Evolutionary conservation across 352 stramenopile species (phyloP).

Genomic region (Pythium periplocum): DNA sequence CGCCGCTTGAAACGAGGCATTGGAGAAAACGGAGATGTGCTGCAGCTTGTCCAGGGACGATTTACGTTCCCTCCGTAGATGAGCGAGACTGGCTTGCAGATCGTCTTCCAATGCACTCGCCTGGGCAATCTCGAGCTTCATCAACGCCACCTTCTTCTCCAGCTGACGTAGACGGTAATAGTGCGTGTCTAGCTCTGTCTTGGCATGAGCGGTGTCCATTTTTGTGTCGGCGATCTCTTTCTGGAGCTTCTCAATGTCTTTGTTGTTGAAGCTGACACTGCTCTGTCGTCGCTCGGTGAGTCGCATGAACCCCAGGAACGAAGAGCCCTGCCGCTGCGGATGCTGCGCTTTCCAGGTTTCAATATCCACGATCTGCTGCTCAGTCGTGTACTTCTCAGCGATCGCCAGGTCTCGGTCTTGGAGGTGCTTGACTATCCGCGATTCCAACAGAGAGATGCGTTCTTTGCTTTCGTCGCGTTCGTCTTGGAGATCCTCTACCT

Average conservation of each 20-base stretch:
- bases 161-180: constrained; percentile 54
- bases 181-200: constrained; percentile 52
- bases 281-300: constrained; percentile 6
- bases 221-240: constrained; percentile 66
- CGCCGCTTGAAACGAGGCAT: too few species aligned
- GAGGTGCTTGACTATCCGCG: constrained; percentile 69
- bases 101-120: constrained; percentile 60
- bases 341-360: constrained; percentile 44
- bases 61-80: constrained; percentile 36
- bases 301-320: constrained; percentile 15
- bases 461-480: constrained; percentile 39
- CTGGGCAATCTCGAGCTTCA: constrained; percentile 67
- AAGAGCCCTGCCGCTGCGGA: constrained; percentile 17
- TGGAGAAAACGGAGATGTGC: constrained; percentile 52
- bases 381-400: constrained; percentile 60
- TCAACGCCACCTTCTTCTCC: constrained; percentile 45
- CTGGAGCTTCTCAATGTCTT: constrained; percentile 57
- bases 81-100: constrained; percentile 44
- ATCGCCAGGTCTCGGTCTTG: constrained; percentile 69
- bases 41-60: constrained; percentile 48
- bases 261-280: constrained; percentile 23
- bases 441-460: constrained; percentile 53
- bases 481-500: constrained; percentile 29
- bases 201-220: constrained; percentile 45
- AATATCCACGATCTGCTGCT: constrained; percentile 58